Percentiles rank a stretch among this genome's conserved stretches.
These are phyloP conservation scores for Sherardia arvensis DNA, from an alignment of 257 asterid species.

Conservation along the genomic window DNA sequence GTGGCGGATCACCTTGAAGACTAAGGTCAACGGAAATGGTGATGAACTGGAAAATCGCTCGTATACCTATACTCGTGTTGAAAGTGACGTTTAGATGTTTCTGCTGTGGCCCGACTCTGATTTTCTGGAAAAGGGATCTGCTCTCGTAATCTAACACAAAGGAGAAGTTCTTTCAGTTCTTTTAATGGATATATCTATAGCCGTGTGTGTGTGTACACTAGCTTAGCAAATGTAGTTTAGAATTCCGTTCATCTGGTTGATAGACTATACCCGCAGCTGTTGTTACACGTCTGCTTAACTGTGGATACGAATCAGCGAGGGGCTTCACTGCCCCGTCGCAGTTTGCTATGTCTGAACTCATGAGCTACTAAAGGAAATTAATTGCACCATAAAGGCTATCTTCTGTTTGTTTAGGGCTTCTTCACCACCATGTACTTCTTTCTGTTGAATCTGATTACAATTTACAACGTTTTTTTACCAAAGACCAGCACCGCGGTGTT, in stretches of 20 bases:
- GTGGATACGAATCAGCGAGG: not conserved
- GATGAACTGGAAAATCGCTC: not conserved
- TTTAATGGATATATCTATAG: not conserved
- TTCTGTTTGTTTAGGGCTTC: not conserved
- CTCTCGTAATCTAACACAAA: not conserved
- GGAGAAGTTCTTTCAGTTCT: not conserved
- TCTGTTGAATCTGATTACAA: too few relatives aligned
- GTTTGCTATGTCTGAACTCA: not conserved
- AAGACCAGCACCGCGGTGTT: too few relatives aligned
- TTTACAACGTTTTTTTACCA: too few relatives aligned
- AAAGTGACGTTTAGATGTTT: not conserved
- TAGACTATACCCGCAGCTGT: not conserved
- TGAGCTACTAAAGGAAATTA: not conserved
- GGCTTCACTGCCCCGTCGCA: not conserved
- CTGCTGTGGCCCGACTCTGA: not conserved
- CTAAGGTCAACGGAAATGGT: not conserved
- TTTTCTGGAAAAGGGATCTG: not conserved
- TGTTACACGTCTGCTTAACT: not conserved
- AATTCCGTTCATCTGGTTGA: not conserved
- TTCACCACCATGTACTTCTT: too few relatives aligned
- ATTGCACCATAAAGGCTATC: not conserved
- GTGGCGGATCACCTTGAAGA: constrained; percentile 2
- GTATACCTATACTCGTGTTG: not conserved
- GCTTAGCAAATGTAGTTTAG: not conserved
- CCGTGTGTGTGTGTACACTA: not conserved